phyloP scores from a whole-genome alignment of 129 eudicot species.

The Apium graveolens region DNA sequence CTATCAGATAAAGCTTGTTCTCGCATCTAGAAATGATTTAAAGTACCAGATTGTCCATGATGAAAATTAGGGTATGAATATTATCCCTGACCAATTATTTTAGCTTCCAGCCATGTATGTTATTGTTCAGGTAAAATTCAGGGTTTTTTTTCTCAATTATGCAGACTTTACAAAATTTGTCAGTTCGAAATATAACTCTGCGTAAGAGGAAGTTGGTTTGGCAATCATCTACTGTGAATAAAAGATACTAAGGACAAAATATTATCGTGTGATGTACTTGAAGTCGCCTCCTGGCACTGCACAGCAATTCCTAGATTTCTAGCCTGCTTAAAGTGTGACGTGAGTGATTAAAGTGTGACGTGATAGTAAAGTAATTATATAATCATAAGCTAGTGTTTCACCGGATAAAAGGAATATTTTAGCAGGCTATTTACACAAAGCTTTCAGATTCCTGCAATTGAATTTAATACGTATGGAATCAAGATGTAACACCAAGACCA shows the following conservation, averaged over 20 bases:
- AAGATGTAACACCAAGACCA: neutral
- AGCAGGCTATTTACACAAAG: neutral
- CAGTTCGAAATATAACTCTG: neutral
- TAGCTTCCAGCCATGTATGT: neutral
- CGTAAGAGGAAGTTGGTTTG: neutral
- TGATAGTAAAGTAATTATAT: neutral
- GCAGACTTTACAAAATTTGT: neutral
- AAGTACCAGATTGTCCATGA: neutral
- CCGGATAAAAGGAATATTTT: neutral
- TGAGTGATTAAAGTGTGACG: neutral
- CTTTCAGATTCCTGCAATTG: neutral
- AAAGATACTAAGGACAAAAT: neutral
- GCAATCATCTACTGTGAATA: neutral
- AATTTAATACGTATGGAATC: neutral
- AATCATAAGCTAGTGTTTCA: neutral
- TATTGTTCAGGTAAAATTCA: neutral
- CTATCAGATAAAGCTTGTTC: neutral
- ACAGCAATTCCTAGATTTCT: neutral
- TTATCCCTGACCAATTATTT: neutral
- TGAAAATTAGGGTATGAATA: neutral
- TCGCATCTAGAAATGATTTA: neutral
- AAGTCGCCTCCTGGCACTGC: neutral
- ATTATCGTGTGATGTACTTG: neutral
- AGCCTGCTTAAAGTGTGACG: neutral
- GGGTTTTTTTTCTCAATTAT: no score